These are phyloP conservation scores for Bauhinia variegata DNA, from an alignment of 306 rosid species.

Conservation along the genomic window DNA sequence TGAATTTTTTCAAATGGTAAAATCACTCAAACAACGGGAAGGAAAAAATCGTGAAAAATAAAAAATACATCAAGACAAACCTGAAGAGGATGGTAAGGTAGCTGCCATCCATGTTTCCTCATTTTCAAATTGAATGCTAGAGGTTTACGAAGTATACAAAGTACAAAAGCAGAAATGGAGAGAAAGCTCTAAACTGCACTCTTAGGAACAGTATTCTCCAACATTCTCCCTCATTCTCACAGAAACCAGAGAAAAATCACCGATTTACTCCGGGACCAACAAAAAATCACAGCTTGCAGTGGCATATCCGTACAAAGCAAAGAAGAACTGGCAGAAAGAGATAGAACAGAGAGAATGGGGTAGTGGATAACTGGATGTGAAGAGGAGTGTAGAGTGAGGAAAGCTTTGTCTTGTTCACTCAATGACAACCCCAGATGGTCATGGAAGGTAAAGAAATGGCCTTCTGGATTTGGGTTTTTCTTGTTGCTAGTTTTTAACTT, in stretches of 20 bases:
- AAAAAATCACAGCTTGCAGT: conserved; percentile 28
- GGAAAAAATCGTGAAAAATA: conserved; percentile 11
- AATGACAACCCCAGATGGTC: conserved; percentile 43
- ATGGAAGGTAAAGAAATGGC: conserved; percentile 43
- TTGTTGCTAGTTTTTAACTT: conserved; percentile 38
- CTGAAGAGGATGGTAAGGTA: conserved; percentile 98
- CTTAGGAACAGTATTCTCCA: conserved; percentile 29
- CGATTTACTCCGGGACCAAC: conserved; percentile 41
- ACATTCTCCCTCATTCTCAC: conserved; percentile 45
- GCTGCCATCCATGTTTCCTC: conserved; percentile 98
- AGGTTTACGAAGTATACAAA: conserved; percentile 23
- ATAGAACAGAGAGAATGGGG: conserved; percentile 38
- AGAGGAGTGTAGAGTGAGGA: conserved; percentile 42
- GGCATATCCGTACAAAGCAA: conserved; percentile 33
- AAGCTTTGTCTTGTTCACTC: conserved; percentile 63
- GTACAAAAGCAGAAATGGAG: conserved; percentile 31
- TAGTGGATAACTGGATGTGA: conserved; percentile 28
- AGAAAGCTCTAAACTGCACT: conserved; percentile 29
- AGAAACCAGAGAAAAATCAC: conserved; percentile 43
- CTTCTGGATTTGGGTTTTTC: conserved; percentile 38
- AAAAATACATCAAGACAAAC: conserved; percentile 43
- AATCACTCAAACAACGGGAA: conserved; percentile 12
- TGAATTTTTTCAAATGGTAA: conserved; percentile 18
- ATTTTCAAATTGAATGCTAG: conserved; percentile 50
- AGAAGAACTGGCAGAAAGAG: conserved; percentile 55